phyloP scores from a whole-genome alignment of 2,329 filamentous ascomycete species.

The Aspergillus ibericus region DNA sequence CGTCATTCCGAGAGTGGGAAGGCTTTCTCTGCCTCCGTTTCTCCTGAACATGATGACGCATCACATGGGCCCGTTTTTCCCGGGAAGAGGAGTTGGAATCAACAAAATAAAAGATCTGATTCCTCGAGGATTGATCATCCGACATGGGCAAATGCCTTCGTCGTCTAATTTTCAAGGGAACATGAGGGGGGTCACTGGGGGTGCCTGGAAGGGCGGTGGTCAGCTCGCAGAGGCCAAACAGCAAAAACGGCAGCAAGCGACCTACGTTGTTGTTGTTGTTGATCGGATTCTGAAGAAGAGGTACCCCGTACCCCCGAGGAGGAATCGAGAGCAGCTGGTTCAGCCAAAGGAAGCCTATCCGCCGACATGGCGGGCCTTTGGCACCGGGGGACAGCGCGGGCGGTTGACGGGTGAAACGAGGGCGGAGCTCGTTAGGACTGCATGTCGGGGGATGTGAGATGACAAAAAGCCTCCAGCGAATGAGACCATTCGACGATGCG shows the following conservation, averaged over 20 bases:
- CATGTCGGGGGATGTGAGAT: conserved; percentile 14
- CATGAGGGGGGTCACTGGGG: conserved; percentile 18
- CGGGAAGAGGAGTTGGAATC: conserved; percentile 41
- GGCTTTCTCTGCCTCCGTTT: conserved; percentile 37
- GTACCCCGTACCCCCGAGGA: conserved; percentile 7
- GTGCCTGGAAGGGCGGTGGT: conserved; percentile 19
- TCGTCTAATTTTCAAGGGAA: conserved; percentile 22
- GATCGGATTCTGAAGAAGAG: conserved; percentile 13
- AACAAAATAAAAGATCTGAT: conserved; percentile 43
- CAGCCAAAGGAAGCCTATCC: conserved; percentile 16
- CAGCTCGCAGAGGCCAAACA: conserved; percentile 5
- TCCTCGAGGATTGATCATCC: conserved; percentile 24
- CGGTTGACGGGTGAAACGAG: conserved; percentile 8
- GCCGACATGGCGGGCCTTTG: conserved; percentile 18
- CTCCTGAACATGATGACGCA: conserved; percentile 47
- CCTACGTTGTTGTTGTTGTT: conserved; percentile 21
- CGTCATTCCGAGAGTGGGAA: conserved; percentile 20
- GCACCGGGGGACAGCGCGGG: conserved; percentile 1
- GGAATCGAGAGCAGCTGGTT: conserved; percentile 15
- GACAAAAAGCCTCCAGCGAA: conserved; percentile 9
- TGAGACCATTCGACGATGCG: neutral
- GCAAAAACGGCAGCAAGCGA: conserved; percentile 2
- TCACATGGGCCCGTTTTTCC: conserved; percentile 46
- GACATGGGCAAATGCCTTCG: conserved; percentile 29
- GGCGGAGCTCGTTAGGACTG: conserved; percentile 11